Evolutionary conservation across 805 yeast genomes (phyloP), one percentile per base, ranked within the genome.

Genomic region (Tetrapisispora nanseiensis): DNA sequence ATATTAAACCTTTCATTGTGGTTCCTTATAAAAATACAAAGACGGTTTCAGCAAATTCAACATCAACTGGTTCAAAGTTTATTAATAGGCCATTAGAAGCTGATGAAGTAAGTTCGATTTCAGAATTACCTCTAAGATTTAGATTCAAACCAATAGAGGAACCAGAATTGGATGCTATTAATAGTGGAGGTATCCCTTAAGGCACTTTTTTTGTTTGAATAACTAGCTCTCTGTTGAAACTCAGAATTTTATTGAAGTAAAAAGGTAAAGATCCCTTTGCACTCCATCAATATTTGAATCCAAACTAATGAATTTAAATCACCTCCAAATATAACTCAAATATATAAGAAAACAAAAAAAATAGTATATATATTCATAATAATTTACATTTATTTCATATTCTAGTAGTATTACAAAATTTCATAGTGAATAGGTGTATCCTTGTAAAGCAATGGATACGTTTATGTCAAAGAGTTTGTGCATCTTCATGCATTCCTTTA

Each of bases 71-170:
- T 22, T 15, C 27, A 27, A 21, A 33, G 45, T 46, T 46, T 51
- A 58, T 54, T 43, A 46, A 59, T 29, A 66, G 68, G 51, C 66
- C 73, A 6, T 56, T 73, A 28, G 63, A 68, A 33, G 48, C 48
- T 13, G 45, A 54, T 43, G 69, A 68, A 51, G 60, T 69, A 44
- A 65, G 62, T 42, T 73, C 87, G 24, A 71, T 92, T 49, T 66
- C 74, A 40, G 74, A 80, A 42, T 72, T 90, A 45, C 87, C 97
- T 3, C 49, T 64, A 47, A 76, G 92, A 59, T 87, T 83, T 69
- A 79, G 81, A 64, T 83, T 80, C 59, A 67, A 70, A 33, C 66
- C 70, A 0, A 70, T 85, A 21, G 80, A 76, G 33, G 84, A 76
- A 16, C 42, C 51, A 13, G 98, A 90, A 64, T 77, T 82, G 22